Evolutionary conservation across 208 protist species (phyloP), one percentile per base, ranked within the genome.

Genomic region (Strigomonas galati): DNA sequence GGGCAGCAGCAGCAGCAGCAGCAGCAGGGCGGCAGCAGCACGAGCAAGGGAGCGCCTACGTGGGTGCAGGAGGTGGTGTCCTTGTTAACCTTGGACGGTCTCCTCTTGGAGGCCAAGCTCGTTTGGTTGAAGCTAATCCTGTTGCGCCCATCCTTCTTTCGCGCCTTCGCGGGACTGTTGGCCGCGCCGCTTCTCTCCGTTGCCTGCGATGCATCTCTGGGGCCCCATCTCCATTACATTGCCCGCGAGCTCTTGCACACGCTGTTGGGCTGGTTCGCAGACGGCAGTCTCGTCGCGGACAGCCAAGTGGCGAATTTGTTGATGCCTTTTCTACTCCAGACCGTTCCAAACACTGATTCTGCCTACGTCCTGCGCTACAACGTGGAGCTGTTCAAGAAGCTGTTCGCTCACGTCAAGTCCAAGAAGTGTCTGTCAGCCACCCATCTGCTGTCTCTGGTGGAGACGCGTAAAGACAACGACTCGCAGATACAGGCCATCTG

Each of bases 31-130:
- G 35, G 35, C 35, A 40, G 35, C 35, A 40, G 35, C 35, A 40
- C 35, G 28, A 14, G 28, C 43, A 35, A 24, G 52, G 53, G 2
- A 2, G 32, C 67, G 17, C 68, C 66, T 9, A 68, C 62, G 32
- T 97, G 87, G 85, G 89, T 95, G 76, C 27, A 31, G 49, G 87
- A 91, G 53, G 49, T 95, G 14, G 70, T 71, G 28, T 32, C 32
- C 12, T 76, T 87, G 28, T 55, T 91, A 21, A 31, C 23, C 7
- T 40, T 51, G 37, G n/a, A 49, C 17, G 58, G 21, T 10, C 31
- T 73, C 27, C 69, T 81, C 19, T 5, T 64, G 1, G 86, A 85
- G 31, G 81, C 86, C 26, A 61, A 67, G 31, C 61, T 92, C 14
- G 87, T 92, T 43, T 57, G 92, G 4, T 52, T 55, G 40, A 90